These are phyloP conservation scores for Orbilia javanica DNA, from an alignment of 2,329 filamentous ascomycete genomes.

Conservation along the genomic window DNA sequence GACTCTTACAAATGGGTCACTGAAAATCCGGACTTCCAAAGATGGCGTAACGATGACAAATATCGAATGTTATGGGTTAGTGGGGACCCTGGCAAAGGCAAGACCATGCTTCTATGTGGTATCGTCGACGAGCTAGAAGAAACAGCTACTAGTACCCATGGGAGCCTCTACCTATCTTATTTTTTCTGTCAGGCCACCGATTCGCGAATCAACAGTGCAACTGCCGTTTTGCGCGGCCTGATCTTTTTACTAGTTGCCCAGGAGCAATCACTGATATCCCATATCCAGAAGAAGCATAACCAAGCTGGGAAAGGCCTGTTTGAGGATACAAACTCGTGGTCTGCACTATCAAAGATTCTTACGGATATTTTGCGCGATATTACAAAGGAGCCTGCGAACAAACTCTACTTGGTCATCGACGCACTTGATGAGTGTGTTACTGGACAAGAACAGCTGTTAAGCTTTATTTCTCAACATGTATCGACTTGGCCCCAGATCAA, in stretches of 20 bases:
- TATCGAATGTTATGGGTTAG: conserved; percentile 65
- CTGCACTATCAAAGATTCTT: conserved; percentile 64
- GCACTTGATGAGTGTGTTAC: conserved; percentile 68
- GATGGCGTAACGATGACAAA: conserved; percentile 60
- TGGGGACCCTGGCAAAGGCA: conserved; percentile 66
- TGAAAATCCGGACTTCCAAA: conserved; percentile 59
- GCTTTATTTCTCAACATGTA: conserved; percentile 63
- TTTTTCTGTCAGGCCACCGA: conserved; percentile 65
- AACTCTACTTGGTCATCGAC: conserved; percentile 66
- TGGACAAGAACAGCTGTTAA: conserved; percentile 63
- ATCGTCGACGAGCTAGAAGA: conserved; percentile 64
- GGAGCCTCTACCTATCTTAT: conserved; percentile 43
- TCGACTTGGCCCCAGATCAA: conserved; percentile 63
- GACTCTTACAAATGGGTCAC: conserved; percentile 66
- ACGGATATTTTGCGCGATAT: conserved; percentile 65
- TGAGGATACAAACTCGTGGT: conserved; percentile 64
- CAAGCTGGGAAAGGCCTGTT: conserved; percentile 65
- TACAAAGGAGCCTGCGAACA: conserved; percentile 59
- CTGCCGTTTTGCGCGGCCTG: conserved; percentile 63
- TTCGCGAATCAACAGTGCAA: conserved; percentile 62
- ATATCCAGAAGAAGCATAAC: conserved; percentile 65
- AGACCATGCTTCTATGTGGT: conserved; percentile 67
- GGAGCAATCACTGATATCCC: conserved; percentile 63
- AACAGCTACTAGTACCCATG: no score
- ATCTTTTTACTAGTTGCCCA: conserved; percentile 58